A percentile compares a stretch with the other conserved stretches of the same genome.
Evolutionary conservation across 2,329 filamentous ascomycete genomes (phyloP).

Genomic region (Volutella citrinella): DNA sequence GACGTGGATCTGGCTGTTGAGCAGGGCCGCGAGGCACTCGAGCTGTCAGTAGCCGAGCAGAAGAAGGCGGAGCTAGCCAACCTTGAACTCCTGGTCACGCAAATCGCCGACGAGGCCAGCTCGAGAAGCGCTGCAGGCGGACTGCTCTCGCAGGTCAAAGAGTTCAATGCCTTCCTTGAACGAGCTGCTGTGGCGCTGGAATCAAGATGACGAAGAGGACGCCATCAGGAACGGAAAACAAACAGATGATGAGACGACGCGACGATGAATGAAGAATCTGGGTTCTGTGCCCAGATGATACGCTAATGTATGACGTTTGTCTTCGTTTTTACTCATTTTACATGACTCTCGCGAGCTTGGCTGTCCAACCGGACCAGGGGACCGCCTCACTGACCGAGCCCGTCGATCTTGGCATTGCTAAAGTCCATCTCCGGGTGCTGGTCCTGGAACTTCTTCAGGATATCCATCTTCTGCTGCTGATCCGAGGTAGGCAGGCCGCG

Average conservation of each 20-base stretch:
- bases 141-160: slow-evolving; percentile 52
- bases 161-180: slow-evolving; percentile 64
- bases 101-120: slow-evolving; percentile 52
- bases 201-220: slow-evolving; percentile 34
- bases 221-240: slow-evolving; percentile 15
- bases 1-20: slow-evolving; percentile 59
- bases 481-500: slow-evolving; percentile 83
- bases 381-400: no score
- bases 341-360: no score
- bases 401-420: slow-evolving; percentile 68
- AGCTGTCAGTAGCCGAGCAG: slow-evolving; percentile 42
- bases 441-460: slow-evolving; percentile 87
- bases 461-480: slow-evolving; percentile 91
- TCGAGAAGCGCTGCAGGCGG: slow-evolving; percentile 48
- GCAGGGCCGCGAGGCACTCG: slow-evolving; percentile 46
- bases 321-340: no score
- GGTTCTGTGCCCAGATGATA: slow-evolving; percentile 2
- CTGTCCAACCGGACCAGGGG: no score
- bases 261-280: slow-evolving; percentile 8
- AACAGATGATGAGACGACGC: slow-evolving; percentile 7
- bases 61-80: slow-evolving; percentile 52
- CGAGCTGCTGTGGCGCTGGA: slow-evolving; percentile 57
- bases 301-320: slow-evolving; percentile 11
- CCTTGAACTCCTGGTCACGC: slow-evolving; percentile 55
- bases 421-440: slow-evolving; percentile 75